These are phyloP conservation scores for Boletus rex-veris DNA, from an alignment of 768 basidiomycete genomes.

Conservation along the genomic window DNA sequence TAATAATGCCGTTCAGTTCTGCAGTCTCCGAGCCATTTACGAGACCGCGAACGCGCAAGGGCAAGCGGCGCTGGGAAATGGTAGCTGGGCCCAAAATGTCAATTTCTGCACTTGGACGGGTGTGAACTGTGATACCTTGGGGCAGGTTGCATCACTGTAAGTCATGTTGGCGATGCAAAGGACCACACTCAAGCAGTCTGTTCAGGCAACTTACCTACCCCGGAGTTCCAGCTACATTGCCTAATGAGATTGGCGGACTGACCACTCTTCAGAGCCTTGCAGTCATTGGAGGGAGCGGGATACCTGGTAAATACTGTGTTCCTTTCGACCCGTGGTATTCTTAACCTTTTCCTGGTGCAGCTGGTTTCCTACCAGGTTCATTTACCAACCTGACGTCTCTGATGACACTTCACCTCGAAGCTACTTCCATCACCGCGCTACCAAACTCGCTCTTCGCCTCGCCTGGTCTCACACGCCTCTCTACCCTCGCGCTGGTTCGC, in stretches of 20 bases:
- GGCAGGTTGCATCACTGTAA: conserved; percentile 41
- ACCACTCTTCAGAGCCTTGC: conserved; percentile 36
- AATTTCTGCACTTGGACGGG: conserved; percentile 48
- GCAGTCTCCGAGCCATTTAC: conserved; percentile 43
- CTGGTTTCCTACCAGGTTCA: conserved; percentile 39
- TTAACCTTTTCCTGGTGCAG: conserved; percentile 18
- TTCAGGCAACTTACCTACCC: conserved; percentile 42
- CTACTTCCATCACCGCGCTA: conserved; percentile 37
- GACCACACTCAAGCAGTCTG: background rate
- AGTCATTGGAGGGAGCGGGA: conserved; percentile 39
- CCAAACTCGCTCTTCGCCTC: conserved; percentile 34
- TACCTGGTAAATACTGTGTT: conserved; percentile 37
- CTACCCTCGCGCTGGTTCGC: conserved; percentile 37
- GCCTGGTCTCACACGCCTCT: conserved; percentile 31
- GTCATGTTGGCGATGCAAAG: conserved; percentile 12
- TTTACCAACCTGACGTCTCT: conserved; percentile 38
- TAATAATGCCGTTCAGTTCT: conserved; percentile 43
- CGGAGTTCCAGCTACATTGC: conserved; percentile 44
- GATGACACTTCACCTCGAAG: conserved; percentile 38
- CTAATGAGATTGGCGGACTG: conserved; percentile 40
- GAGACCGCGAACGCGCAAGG: conserved; percentile 36
- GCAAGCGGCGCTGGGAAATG: conserved; percentile 38
- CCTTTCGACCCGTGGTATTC: background rate
- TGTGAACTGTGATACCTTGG: conserved; percentile 40
- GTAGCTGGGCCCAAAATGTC: conserved; percentile 44